Percentiles rank a stretch among this genome's conserved stretches.
phyloP scores from a whole-genome alignment of 768 basidiomycete species.

The Pleurotus platypus region DNA sequence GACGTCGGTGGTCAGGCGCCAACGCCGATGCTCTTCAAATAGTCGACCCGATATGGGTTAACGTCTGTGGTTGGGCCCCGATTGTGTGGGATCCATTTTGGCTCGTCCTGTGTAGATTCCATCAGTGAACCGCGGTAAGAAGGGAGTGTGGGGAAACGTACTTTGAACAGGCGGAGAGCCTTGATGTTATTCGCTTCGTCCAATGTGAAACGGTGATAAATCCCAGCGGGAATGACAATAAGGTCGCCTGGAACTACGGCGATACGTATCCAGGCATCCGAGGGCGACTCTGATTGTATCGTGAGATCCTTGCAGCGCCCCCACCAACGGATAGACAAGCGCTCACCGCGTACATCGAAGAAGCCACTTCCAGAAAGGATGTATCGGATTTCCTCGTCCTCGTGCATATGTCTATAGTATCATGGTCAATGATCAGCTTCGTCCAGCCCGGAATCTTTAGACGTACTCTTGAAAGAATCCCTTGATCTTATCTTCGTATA shows the following conservation, averaged over 20 bases:
- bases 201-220: constrained; percentile 94
- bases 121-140: neutral
- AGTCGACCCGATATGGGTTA: constrained; percentile 60
- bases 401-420: constrained; percentile 78
- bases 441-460: neutral
- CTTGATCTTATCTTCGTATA: constrained; percentile 81
- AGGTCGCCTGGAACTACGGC: constrained; percentile 77
- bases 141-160: constrained; percentile 20
- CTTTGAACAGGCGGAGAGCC: constrained; percentile 85
- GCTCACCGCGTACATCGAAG: constrained; percentile 83
- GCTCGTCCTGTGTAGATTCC: constrained; percentile 62
- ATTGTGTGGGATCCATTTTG: constrained; percentile 84
- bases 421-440: neutral
- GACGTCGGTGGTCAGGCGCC: constrained; percentile 22
- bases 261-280: constrained; percentile 80
- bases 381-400: constrained; percentile 94
- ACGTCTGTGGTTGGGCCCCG: constrained; percentile 57
- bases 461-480: constrained; percentile 79
- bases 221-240: constrained; percentile 83
- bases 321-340: neutral
- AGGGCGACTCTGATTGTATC: constrained; percentile 46
- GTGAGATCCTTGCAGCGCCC: too few species aligned
- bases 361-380: constrained; percentile 84
- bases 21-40: constrained; percentile 49
- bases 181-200: constrained; percentile 72